A percentile compares a stretch with the other conserved stretches of the same genome.
Evolutionary conservation across 306 rosid genomes (phyloP).

Genomic region (Trifolium dubium): DNA sequence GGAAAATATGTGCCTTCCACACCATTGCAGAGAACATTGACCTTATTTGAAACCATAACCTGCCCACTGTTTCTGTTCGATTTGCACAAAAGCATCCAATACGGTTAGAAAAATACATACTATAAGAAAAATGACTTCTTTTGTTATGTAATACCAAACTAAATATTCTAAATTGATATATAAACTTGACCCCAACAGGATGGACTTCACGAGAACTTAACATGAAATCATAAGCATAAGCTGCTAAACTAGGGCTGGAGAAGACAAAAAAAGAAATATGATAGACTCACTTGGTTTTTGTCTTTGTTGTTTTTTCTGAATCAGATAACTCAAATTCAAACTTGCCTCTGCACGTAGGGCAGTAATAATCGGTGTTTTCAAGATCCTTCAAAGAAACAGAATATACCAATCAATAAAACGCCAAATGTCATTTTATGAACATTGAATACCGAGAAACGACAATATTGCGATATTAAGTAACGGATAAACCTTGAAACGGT

Average conservation of each 20-base stretch:
- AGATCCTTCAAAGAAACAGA: slow-evolving; percentile 64
- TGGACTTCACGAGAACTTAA: slow-evolving; percentile 1
- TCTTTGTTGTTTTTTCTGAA: slow-evolving; percentile 75
- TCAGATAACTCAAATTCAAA: slow-evolving; percentile 96
- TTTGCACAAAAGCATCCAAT: slow-evolving; percentile 53
- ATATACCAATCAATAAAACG: slow-evolving; percentile 44
- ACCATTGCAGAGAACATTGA: slow-evolving; percentile 89
- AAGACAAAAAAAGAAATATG: slow-evolving; percentile 4
- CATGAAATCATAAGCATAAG: slow-evolving; percentile 14
- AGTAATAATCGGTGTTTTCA: slow-evolving; percentile 90
- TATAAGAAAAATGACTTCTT: not conserved
- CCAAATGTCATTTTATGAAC: slow-evolving; percentile 36
- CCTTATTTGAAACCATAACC: slow-evolving; percentile 73
- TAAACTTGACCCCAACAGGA: slow-evolving; percentile 26
- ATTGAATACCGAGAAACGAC: slow-evolving; percentile 36
- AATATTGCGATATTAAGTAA: slow-evolving; percentile 31
- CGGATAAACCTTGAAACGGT: slow-evolving; percentile 73
- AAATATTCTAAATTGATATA: slow-evolving; percentile 15
- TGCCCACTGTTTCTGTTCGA: slow-evolving; percentile 62
- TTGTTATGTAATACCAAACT: not conserved
- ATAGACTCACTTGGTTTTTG: slow-evolving; percentile 80
- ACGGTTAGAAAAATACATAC: slow-evolving; percentile 42
- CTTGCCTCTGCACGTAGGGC: slow-evolving; percentile 97
- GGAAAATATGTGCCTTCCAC: slow-evolving; percentile 97
- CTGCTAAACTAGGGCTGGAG: slow-evolving; percentile 2